These are phyloP conservation scores for Penicillium sp. DNA, from an alignment of 2,329 filamentous ascomycete genomes.

Conservation along the genomic window DNA sequence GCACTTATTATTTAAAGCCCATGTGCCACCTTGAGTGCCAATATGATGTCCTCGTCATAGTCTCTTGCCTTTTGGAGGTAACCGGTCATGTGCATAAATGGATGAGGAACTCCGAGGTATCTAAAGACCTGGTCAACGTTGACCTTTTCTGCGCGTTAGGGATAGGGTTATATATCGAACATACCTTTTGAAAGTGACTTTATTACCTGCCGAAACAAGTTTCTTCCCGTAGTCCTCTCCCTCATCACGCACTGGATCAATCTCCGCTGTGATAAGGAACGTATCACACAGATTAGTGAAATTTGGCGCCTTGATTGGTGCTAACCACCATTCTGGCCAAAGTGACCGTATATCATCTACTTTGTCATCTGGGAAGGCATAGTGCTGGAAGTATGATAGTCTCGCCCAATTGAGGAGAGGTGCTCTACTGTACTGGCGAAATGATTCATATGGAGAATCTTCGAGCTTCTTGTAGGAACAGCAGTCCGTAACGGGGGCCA, in stretches of 20 bases:
- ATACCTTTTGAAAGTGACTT: conserved; percentile 29
- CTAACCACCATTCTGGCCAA: conserved; percentile 37
- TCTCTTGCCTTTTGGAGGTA: conserved; percentile 27
- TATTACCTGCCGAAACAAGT: conserved; percentile 31
- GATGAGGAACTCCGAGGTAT: conserved; percentile 30
- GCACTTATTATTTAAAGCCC: no score
- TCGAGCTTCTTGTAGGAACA: conserved; percentile 15
- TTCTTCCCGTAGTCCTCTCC: conserved; percentile 37
- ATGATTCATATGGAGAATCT: conserved; percentile 36
- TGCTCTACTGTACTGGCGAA: conserved; percentile 37
- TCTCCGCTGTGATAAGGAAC: conserved; percentile 36
- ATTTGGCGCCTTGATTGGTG: conserved; percentile 34
- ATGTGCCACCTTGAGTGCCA: not conserved
- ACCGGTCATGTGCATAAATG: conserved; percentile 25
- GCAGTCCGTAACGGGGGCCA: conserved; percentile 18
- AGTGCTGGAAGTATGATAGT: conserved; percentile 38
- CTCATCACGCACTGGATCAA: conserved; percentile 40
- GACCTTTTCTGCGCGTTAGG: no score
- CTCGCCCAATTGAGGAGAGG: conserved; percentile 31
- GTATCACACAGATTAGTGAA: conserved; percentile 36
- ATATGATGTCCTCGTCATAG: conserved; percentile 14
- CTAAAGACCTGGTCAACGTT: no score
- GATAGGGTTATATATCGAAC: no score
- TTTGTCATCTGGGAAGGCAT: conserved; percentile 24
- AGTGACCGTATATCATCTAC: not conserved